Evolutionary conservation across 1,284 basidiomycete species (phyloP), one percentile per base, ranked within the genome.

Genomic region (Kwoniella shivajii): DNA sequence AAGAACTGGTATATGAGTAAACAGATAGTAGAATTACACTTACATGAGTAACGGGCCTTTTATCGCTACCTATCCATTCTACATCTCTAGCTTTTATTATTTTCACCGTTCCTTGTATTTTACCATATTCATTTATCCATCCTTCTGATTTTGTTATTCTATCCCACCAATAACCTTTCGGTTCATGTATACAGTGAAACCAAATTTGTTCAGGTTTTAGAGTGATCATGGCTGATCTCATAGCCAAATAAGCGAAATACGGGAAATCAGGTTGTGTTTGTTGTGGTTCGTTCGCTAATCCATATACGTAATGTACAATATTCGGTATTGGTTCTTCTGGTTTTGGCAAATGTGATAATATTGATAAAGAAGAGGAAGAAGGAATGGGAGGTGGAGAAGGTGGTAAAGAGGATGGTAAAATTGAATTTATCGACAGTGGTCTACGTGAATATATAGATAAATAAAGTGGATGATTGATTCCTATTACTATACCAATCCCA

Each of bases 271-370:
- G 70, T 33, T 76, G 68, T 27, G 66, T 65, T 16, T 59, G 61
- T 41, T 64, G 55, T 4, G 57, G 47, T 9, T 54, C 58, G 6
- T 50, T 51, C 20, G 63, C 62, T 9, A 73, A 61, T 1, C 74
- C 74, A 51, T 69, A 75, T 13, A 77, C 69, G 48, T 73, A 75
- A 52, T 75, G 75, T 2, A 77, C 72, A 37, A 72, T 52, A 52
- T 73, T 74, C 14, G 73, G 73, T 41, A 71, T 67, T 11, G 57
- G 57, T 4, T 68, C 63, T 16, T 48, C 18, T 7, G 70, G 67
- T 6, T 18, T 24, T 33, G 71, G 71, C 1, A 69, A 59, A n/a
- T 39, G 18, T 11, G 29, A 27, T 9, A 52, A 22, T 16, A 50
- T 38, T 1, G 22, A 18, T 3, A 29, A 20, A 26, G 55, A 50